Percentiles rank a stretch among this genome's conserved stretches.
phyloP scores from a whole-genome alignment of 2,329 filamentous ascomycete species.

The Cryphonectria nitschkei region DNA sequence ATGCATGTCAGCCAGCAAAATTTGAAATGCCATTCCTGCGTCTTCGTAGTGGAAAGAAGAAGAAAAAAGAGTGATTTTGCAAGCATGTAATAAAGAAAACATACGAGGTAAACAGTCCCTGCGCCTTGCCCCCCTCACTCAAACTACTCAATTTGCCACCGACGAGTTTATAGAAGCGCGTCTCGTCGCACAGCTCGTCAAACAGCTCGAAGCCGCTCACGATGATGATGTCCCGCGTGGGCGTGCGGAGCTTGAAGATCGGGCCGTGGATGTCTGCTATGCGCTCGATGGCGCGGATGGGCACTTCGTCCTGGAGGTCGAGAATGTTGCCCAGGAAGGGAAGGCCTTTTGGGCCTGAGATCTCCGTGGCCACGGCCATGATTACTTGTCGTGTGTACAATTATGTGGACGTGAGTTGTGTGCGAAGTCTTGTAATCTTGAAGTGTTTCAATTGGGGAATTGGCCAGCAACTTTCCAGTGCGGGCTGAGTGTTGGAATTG shows the following conservation, averaged over 20 bases:
- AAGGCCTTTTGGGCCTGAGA: conserved; percentile 29
- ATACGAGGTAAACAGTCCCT: conserved; percentile 8
- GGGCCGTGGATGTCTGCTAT: conserved; percentile 30
- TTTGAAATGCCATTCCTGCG: not conserved
- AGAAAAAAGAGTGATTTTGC: not conserved
- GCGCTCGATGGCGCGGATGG: conserved; percentile 24
- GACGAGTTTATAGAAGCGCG: conserved; percentile 28
- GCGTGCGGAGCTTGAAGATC: conserved; percentile 21
- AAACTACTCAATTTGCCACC: conserved; percentile 3
- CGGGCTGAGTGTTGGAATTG: too few species aligned
- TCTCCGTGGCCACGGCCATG: conserved; percentile 6
- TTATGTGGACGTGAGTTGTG: not conserved
- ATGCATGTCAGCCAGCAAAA: not conserved
- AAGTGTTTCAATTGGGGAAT: not conserved
- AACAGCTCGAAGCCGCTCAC: conserved; percentile 36
- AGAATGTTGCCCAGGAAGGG: conserved; percentile 32
- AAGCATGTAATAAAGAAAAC: not conserved
- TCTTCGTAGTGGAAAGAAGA: not conserved
- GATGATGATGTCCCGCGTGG: not conserved
- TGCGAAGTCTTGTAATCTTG: not conserved
- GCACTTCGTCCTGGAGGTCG: conserved; percentile 30
- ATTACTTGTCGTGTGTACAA: not conserved
- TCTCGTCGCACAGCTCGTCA: conserved; percentile 37
- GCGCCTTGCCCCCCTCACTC: not conserved
- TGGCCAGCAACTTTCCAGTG: not conserved